Percentiles rank a stretch among this genome's conserved stretches.
phyloP scores from a whole-genome alignment of 1,284 basidiomycete species.

The Malassezia vespertilionis region DNA sequence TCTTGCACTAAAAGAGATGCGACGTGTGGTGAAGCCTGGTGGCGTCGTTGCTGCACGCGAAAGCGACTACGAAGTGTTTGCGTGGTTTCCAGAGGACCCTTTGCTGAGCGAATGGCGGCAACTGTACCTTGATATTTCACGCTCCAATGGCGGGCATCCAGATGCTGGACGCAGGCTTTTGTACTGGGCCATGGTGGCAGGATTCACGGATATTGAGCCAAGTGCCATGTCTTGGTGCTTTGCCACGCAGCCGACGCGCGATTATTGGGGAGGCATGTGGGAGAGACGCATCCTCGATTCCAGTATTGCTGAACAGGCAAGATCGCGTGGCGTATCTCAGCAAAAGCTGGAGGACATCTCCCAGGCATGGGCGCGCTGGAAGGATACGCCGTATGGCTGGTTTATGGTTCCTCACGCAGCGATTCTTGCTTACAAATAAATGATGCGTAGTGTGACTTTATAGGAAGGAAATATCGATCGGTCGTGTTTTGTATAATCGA shows the following conservation, averaged over 20 bases:
- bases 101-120: not conserved
- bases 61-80: not conserved
- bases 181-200: not conserved
- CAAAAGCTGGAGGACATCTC: not conserved
- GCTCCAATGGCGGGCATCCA: slow-evolving; percentile 3
- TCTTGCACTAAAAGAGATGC: slow-evolving; percentile 1
- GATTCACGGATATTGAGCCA: not conserved
- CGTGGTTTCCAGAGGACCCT: not conserved
- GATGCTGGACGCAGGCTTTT: slow-evolving; percentile 1
- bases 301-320: not conserved
- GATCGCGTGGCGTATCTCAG: not conserved
- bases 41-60: not conserved
- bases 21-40: not conserved
- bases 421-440: slow-evolving; percentile 12
- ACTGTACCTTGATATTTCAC: not conserved
- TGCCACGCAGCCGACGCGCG: not conserved
- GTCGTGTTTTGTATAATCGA: no score
- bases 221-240: not conserved
- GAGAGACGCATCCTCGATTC: not conserved
- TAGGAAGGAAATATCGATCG: no score
- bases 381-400: not conserved
- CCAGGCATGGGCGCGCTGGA: not conserved
- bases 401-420: not conserved
- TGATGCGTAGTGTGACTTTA: no score
- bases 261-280: slow-evolving; percentile 6